Evolutionary conservation across 2,329 filamentous ascomycete genomes (phyloP).

Genomic region (Sporothrix inflata): DNA sequence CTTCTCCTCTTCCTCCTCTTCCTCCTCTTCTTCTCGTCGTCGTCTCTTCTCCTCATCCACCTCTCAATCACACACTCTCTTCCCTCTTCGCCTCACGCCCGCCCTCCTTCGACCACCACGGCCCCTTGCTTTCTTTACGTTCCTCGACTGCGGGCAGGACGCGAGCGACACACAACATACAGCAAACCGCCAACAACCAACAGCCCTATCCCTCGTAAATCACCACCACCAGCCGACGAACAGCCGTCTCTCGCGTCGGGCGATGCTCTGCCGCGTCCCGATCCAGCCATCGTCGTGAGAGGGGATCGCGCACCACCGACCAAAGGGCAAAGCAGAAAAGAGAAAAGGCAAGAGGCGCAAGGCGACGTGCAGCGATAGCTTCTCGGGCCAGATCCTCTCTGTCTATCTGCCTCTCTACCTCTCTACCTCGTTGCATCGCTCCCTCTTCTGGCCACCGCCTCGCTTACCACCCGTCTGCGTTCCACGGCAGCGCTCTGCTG

Average conservation of each 20-base stretch:
- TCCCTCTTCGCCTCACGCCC: background rate
- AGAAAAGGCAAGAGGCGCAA: background rate
- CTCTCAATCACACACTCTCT: background rate
- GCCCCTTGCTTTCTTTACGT: background rate
- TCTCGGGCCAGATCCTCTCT: background rate
- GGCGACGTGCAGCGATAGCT: slow-evolving; percentile 7
- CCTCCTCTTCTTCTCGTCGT: background rate
- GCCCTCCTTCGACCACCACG: background rate
- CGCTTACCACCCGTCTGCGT: slow-evolving; percentile 16
- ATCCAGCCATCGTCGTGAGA: slow-evolving; percentile 24
- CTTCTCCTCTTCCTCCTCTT: slow-evolving; percentile 5
- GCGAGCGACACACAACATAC: background rate
- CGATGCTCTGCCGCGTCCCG: slow-evolving; percentile 25
- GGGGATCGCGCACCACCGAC: background rate
- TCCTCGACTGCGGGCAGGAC: background rate
- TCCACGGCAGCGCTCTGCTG: slow-evolving; percentile 24
- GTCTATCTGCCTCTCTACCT: background rate
- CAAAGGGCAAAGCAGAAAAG: background rate
- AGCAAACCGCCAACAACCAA: background rate
- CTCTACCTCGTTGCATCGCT: background rate
- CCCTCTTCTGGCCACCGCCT: background rate
- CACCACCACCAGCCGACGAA: background rate
- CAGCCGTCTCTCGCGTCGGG: slow-evolving; percentile 11
- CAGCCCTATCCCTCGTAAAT: background rate
- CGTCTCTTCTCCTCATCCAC: background rate